phyloP scores from a whole-genome alignment of 306 rosid genomes.

The Alnus rubra region DNA sequence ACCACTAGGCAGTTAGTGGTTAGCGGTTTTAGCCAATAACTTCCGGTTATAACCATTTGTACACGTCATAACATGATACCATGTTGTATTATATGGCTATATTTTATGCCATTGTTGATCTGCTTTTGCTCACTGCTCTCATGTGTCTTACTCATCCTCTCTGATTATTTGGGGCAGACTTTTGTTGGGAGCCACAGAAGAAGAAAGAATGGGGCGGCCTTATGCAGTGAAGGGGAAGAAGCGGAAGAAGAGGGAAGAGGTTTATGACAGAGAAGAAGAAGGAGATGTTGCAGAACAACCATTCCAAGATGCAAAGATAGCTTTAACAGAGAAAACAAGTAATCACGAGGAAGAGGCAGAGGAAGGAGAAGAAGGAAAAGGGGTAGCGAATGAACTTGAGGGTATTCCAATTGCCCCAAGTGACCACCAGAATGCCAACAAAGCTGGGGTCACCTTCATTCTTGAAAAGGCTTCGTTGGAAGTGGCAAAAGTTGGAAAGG shows the following conservation, averaged over 20 bases:
- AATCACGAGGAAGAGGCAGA: background rate
- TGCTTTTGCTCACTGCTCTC: no score
- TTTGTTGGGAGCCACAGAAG: background rate
- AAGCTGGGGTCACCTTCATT: conserved; percentile 56
- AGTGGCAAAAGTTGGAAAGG: conserved; percentile 93
- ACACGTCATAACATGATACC: no score
- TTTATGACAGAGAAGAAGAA: conserved; percentile 37
- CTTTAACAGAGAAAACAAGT: conserved; percentile 9
- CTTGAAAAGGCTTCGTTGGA: conserved; percentile 89
- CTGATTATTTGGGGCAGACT: background rate
- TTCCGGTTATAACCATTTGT: no score
- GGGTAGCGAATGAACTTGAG: conserved; percentile 39
- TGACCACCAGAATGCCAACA: conserved; percentile 21
- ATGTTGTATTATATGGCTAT: no score
- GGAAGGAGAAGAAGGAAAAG: background rate
- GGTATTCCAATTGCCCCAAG: conserved; percentile 55
- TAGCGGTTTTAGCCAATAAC: no score
- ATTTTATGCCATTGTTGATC: no score
- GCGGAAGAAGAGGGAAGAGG: conserved; percentile 50
- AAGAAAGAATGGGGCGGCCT: conserved; percentile 49
- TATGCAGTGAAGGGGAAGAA: conserved; percentile 52
- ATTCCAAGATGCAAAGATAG: conserved; percentile 24
- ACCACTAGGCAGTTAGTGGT: no score
- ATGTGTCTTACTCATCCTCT: background rate
- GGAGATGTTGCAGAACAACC: conserved; percentile 19